Evolutionary conservation across 176 grass and related monocot species (phyloP).

Genomic region (Puccinellia tenuiflora): DNA sequence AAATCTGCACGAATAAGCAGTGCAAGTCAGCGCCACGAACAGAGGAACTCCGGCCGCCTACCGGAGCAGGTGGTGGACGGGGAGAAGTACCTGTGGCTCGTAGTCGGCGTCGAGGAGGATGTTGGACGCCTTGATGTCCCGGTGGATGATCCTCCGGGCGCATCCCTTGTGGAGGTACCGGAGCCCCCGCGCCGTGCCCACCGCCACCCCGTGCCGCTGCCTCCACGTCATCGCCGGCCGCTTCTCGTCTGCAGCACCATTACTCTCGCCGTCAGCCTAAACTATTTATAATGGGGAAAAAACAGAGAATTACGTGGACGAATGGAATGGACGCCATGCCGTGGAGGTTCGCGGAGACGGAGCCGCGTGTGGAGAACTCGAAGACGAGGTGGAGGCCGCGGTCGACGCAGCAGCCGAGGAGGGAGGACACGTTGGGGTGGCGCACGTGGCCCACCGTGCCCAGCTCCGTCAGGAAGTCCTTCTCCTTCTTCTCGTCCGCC

Average conservation of each 20-base stretch:
- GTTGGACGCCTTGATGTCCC: constrained; percentile 94
- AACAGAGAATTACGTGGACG: not conserved
- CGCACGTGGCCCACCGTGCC: constrained; percentile 78
- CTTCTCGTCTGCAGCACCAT: constrained; percentile 44
- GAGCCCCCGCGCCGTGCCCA: constrained; percentile 70
- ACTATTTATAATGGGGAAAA: not conserved
- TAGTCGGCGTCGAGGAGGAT: constrained; percentile 68
- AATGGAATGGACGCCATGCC: constrained; percentile 2
- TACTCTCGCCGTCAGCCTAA: not conserved
- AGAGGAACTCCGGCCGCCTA: no score
- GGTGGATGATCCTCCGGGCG: constrained; percentile 80
- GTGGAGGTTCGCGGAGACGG: constrained; percentile 94
- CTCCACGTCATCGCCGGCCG: constrained; percentile 67
- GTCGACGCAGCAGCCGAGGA: constrained; percentile 88
- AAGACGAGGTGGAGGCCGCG: constrained; percentile 81
- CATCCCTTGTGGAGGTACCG: constrained; percentile 89
- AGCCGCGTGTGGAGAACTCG: constrained; percentile 65
- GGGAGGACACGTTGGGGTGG: constrained; percentile 73
- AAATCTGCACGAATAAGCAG: constrained; percentile 35
- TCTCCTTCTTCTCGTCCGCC: constrained; percentile 80
- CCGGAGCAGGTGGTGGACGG: not conserved
- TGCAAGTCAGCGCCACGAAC: not conserved
- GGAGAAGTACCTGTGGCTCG: constrained; percentile 47
- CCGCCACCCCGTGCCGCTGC: constrained; percentile 51
- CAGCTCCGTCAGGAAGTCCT: constrained; percentile 86